Conservation (phyloP, 2,329 filamentous ascomycete species). For the Pseudogymnoascus sp. region DNA sequence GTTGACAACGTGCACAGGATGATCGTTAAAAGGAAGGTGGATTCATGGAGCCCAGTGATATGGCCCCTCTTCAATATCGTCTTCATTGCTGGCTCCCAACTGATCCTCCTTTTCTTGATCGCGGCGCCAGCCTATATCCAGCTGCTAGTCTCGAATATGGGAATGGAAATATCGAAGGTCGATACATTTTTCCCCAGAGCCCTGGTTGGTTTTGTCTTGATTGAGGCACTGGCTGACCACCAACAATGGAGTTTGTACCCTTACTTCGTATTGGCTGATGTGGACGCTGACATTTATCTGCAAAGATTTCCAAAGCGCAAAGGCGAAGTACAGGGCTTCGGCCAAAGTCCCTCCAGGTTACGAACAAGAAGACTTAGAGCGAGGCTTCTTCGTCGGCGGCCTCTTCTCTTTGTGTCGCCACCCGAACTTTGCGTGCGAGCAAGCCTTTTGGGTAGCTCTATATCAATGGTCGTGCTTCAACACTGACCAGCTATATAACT, state of each 20-base stretch:
- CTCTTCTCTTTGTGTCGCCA: slow-evolving; percentile 85
- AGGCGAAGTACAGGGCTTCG: slow-evolving; percentile 63
- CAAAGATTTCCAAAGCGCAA: slow-evolving; percentile 70
- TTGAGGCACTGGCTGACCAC: slow-evolving; percentile 77
- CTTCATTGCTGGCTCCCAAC: slow-evolving; percentile 84
- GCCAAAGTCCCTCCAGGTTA: slow-evolving; percentile 60
- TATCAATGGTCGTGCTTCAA: slow-evolving; percentile 83
- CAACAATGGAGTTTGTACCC: slow-evolving; percentile 68
- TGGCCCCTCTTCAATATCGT: slow-evolving; percentile 81
- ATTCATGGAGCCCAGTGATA: slow-evolving; percentile 53
- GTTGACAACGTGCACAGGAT: background rate
- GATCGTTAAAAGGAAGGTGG: slow-evolving; percentile 40
- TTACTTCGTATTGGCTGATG: background rate
- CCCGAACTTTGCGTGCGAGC: slow-evolving; percentile 91
- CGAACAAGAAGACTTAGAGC: slow-evolving; percentile 69
- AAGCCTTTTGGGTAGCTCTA: slow-evolving; percentile 77
- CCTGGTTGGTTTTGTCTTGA: slow-evolving; percentile 48
- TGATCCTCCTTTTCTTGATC: slow-evolving; percentile 70
- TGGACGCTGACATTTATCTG: background rate
- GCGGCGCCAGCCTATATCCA: slow-evolving; percentile 78
- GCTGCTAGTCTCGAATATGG: slow-evolving; percentile 60
- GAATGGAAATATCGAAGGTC: slow-evolving; percentile 41
- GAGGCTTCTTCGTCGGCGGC: slow-evolving; percentile 78
- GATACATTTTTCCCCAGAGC: slow-evolving; percentile 50
- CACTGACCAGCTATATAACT: slow-evolving; percentile 64